Evolutionary conservation across 2,329 filamentous ascomycete species (phyloP).

Genomic region (Aspergillus ruber): DNA sequence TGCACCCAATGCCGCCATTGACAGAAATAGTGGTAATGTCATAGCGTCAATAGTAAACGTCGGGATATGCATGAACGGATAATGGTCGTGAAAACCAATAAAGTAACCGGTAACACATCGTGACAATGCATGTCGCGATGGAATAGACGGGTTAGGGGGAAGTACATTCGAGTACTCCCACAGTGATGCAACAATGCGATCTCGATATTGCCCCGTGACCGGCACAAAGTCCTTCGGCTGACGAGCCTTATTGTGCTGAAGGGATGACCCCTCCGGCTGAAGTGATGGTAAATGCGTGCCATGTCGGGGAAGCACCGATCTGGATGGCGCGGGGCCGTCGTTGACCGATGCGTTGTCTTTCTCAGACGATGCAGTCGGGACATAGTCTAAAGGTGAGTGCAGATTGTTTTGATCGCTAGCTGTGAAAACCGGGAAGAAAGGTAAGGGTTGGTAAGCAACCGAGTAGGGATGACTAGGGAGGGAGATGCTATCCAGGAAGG

Average conservation of each 20-base stretch:
- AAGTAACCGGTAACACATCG: conserved; percentile 28
- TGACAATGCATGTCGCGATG: conserved; percentile 28
- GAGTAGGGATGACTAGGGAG: conserved; percentile 28
- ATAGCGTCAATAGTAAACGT: conserved; percentile 22
- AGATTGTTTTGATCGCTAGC: conserved; percentile 1
- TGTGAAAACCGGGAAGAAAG: conserved; percentile 22
- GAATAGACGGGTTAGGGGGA: conserved; percentile 16
- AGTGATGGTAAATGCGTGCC: conserved; percentile 27
- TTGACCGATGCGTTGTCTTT: conserved; percentile 6
- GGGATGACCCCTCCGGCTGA: conserved; percentile 23
- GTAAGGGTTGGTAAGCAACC: conserved; percentile 27
- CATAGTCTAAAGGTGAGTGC: conserved; percentile 16
- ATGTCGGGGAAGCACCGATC: conserved; percentile 27
- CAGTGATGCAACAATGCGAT: conserved; percentile 18
- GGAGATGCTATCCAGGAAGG: conserved; percentile 28
- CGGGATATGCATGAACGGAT: conserved; percentile 27
- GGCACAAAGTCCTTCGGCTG: conserved; percentile 23
- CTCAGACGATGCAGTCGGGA: conserved; percentile 11
- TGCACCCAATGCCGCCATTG: conserved; percentile 27
- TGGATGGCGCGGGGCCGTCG: conserved; percentile 16
- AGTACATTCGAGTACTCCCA: conserved; percentile 23
- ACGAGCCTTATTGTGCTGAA: conserved; percentile 16
- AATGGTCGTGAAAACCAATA: conserved; percentile 28
- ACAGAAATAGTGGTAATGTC: conserved; percentile 20
- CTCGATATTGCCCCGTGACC: conserved; percentile 25